phyloP scores from a whole-genome alignment of 371 early-diverging fungal species.

The Zopfochytrium polystomum region DNA sequence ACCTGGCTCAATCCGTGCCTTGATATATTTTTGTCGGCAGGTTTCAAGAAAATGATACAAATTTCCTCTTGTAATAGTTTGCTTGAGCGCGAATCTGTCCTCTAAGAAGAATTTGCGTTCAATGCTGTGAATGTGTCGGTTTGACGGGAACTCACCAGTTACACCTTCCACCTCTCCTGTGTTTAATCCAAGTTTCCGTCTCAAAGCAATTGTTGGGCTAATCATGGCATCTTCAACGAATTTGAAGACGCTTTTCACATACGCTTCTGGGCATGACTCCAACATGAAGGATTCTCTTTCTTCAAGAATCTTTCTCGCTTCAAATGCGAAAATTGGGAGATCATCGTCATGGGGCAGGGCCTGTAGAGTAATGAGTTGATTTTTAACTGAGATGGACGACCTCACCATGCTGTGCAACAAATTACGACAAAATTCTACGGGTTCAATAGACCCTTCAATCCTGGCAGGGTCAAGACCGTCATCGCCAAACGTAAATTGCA shows the following conservation, averaged over 20 bases:
- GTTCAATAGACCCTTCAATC: slow-evolving; percentile 90
- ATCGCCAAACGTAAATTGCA: slow-evolving; percentile 98
- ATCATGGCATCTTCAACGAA: slow-evolving; percentile 16
- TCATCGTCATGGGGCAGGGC: too few species aligned
- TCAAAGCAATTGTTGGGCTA: too few species aligned
- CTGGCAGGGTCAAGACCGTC: slow-evolving; percentile 96
- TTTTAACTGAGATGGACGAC: too few species aligned
- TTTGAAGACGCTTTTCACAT: slow-evolving; percentile 3
- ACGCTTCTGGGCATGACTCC: slow-evolving; percentile 8
- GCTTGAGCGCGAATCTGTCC: slow-evolving; percentile 29
- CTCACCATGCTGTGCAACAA: slow-evolving; percentile 56
- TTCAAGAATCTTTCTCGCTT: slow-evolving; percentile 8
- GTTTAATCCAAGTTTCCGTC: too few species aligned
- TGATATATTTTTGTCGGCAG: slow-evolving; percentile 79
- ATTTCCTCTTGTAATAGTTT: slow-evolving; percentile 68
- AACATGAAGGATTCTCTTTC: slow-evolving; percentile 6
- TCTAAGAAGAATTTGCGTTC: too few species aligned
- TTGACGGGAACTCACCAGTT: too few species aligned
- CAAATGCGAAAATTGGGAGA: slow-evolving; percentile 8
- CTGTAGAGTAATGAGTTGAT: too few species aligned
- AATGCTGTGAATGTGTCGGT: too few species aligned
- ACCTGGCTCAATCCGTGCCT: slow-evolving; percentile 92
- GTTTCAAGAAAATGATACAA: slow-evolving; percentile 70
- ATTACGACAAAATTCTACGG: slow-evolving; percentile 86
- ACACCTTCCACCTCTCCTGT: too few species aligned